phyloP scores from a whole-genome alignment of 164 flowering plant species.

The Vitis labrusca region DNA sequence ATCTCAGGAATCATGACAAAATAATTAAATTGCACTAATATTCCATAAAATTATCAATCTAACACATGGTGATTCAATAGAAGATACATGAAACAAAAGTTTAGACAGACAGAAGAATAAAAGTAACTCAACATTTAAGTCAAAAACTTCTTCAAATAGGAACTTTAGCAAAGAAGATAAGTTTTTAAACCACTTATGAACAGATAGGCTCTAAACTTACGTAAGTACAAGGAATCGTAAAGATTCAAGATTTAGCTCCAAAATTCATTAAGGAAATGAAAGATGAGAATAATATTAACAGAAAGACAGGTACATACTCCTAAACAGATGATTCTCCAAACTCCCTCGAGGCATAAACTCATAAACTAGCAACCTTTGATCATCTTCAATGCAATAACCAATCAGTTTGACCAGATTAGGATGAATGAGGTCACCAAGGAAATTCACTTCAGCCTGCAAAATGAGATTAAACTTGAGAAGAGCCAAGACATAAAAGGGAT shows the following conservation, averaged over 20 bases:
- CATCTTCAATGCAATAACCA: constrained; percentile 92
- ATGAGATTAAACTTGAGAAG: constrained; percentile 1
- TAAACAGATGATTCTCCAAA: constrained; percentile 87
- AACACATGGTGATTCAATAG: not conserved
- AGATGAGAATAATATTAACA: constrained; percentile 1
- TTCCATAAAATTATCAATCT: not conserved
- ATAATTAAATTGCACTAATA: not conserved
- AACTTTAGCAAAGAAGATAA: not conserved
- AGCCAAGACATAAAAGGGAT: not conserved
- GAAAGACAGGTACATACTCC: constrained; percentile 55
- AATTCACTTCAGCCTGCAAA: constrained; percentile 88
- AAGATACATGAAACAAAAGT: not conserved
- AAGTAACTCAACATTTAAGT: no score
- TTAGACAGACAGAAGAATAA: no score
- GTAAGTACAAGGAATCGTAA: not conserved
- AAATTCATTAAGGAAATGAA: not conserved
- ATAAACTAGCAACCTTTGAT: constrained; percentile 83
- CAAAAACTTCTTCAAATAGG: no score
- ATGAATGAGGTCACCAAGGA: constrained; percentile 84
- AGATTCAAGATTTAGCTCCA: not conserved
- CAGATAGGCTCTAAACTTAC: not conserved
- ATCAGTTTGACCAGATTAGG: constrained; percentile 81
- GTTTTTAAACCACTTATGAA: not conserved
- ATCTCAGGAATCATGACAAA: not conserved
- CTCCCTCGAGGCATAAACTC: constrained; percentile 97